Base-by-base conservation (phyloP, 345 rosid species). In the Kernera saxatilis region DNA sequence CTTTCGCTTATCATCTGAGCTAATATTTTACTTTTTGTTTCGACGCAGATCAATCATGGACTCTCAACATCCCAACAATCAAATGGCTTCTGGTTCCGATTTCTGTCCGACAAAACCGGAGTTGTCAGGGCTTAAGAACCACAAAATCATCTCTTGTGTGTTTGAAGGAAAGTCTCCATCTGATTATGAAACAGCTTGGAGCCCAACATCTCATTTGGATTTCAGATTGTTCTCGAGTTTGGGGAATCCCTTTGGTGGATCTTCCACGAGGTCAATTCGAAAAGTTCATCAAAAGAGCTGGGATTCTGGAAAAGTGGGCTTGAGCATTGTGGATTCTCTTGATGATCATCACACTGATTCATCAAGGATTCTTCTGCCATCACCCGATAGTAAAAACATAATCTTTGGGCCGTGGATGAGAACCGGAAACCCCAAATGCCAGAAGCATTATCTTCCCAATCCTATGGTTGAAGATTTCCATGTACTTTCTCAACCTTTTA, bases 141-240 rank as follows among this genome's bases (percentile, higher is more conserved):
- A 64, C 69, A 77, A 57, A 69, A 66, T 70, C 44, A 75, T 77
- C 67, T 82, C 92, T 43, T 72, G 89, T 51, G 80, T 93, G 57
- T 85, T 81, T 74, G 81, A 79, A 72, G 97, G 91, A 8, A 92
- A 82, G 83, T 79, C 81, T 27, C 74, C 82, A 26, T 76, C 81
- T 4, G 96, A 95, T 77, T 78, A 75, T 50, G 99, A 92, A 55
- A 78, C 92, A 12, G 80, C 82, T 11, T 78, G 88, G 71, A 95
- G 99, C 78, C 98, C 99, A 44, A 92, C 90, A 21, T 92, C 99
- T 53, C 97, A 97, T 70, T 76, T 95, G 22, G 99, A 92, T 76
- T 78, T 83, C 61, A 84, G 82, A 76, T 72, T 84, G 71, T 83
- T 91, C 57, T 81, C 90, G 4, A 80, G 65, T 74, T 49, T 85